phyloP scores from a whole-genome alignment of 106 monocot genomes.

The Triglochin maritima region DNA sequence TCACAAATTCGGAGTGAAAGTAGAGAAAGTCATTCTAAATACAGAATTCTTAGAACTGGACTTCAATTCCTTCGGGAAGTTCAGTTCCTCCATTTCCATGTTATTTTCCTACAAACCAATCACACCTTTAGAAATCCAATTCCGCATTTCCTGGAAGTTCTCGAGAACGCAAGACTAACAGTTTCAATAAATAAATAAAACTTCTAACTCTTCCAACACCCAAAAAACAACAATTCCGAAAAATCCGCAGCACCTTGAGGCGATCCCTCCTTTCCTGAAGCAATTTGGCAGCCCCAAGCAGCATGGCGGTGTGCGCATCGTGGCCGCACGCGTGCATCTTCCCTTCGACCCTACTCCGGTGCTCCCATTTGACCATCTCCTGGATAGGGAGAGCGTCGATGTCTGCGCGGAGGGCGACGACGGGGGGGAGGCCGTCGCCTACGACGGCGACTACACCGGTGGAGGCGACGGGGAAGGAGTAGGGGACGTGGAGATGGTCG shows the following conservation, averaged over 20 bases:
- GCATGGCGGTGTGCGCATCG: conserved; percentile 68
- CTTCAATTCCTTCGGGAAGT: too few species aligned
- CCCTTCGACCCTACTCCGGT: conserved; percentile 64
- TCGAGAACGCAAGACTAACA: too few species aligned
- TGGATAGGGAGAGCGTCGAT: conserved; percentile 87
- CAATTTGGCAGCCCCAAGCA: conserved; percentile 86
- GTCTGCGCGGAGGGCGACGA: conserved; percentile 82
- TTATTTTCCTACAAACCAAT: too few species aligned
- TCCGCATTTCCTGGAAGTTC: too few species aligned
- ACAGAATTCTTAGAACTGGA: too few species aligned
- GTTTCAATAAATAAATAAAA: neutral
- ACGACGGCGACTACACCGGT: conserved; percentile 65
- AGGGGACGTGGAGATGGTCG: conserved; percentile 42
- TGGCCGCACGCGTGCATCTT: conserved; percentile 79
- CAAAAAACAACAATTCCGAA: neutral
- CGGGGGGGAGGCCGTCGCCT: conserved; percentile 50
- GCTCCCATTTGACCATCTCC: conserved; percentile 76
- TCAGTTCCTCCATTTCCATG: too few species aligned
- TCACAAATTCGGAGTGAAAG: too few species aligned
- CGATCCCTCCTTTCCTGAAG: conserved; percentile 42
- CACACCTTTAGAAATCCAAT: too few species aligned
- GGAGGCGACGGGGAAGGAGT: conserved; percentile 44
- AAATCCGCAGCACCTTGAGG: conserved; percentile 43
- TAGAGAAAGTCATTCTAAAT: too few species aligned
- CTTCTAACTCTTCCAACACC: neutral